Percentiles rank a stretch among this genome's conserved stretches.
These are phyloP conservation scores for Leccinum variicolor DNA, from an alignment of 768 basidiomycete genomes.

Conservation along the genomic window DNA sequence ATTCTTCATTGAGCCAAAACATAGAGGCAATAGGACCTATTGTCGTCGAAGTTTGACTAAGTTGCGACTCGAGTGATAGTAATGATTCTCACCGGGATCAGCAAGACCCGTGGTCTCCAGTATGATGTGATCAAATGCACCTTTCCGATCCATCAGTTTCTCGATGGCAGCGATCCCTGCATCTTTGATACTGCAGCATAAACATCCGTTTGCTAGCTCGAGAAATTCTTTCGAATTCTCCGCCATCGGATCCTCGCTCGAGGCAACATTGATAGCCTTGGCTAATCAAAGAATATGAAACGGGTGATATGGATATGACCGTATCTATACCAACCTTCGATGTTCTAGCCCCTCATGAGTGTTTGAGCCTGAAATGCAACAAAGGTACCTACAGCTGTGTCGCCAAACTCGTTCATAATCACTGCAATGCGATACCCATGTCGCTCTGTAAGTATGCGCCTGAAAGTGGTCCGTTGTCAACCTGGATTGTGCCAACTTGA, in stretches of 20 bases:
- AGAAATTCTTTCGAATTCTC: conserved; percentile 81
- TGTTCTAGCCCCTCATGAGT: conserved; percentile 55
- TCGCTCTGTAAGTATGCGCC: conserved; percentile 85
- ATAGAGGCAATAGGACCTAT: conserved; percentile 82
- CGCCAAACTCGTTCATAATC: conserved; percentile 98
- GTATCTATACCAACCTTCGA: conserved; percentile 63
- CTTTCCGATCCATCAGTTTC: conserved; percentile 81
- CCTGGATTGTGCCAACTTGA: not conserved
- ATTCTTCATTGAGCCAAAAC: conserved; percentile 89
- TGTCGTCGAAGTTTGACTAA: not conserved
- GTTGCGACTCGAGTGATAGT: not conserved
- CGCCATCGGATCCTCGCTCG: conserved; percentile 56
- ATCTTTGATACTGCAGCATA: conserved; percentile 99
- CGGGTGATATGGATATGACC: not conserved
- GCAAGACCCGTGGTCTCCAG: conserved; percentile 95
- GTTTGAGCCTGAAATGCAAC: conserved; percentile 9
- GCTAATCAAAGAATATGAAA: conserved; percentile 42
- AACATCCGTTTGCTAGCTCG: conserved; percentile 91
- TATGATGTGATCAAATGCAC: conserved; percentile 91
- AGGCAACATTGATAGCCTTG: conserved; percentile 80
- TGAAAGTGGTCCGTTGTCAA: conserved; percentile 23
- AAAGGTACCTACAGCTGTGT: conserved; percentile 69
- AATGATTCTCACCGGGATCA: conserved; percentile 68
- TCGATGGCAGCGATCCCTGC: conserved; percentile 91
- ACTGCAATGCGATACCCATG: conserved; percentile 97